Evolutionary conservation across 495 filamentous ascomycete genomes (phyloP).

Genomic region (Aspergillus heteromorphus): DNA sequence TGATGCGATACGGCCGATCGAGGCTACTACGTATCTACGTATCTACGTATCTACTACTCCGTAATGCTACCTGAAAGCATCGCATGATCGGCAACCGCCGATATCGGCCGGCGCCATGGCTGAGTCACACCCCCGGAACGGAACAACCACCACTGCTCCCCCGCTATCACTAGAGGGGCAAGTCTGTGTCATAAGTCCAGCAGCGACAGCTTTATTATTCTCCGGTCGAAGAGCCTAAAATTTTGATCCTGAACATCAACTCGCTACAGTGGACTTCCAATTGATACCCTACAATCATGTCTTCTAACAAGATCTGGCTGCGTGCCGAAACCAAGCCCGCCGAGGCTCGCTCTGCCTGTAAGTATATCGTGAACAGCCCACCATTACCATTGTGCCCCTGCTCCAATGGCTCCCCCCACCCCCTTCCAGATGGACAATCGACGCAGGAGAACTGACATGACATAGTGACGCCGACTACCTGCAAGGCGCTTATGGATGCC

Average conservation of each 20-base stretch:
- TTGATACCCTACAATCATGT: constrained; percentile 24
- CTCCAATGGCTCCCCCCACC: neutral
- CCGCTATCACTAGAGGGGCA: constrained; percentile 30
- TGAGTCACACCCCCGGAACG: constrained; percentile 36
- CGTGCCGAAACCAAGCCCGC: constrained; percentile 47
- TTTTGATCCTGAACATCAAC: constrained; percentile 1
- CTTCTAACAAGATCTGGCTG: constrained; percentile 44
- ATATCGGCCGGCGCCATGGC: constrained; percentile 18
- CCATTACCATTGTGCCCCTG: neutral
- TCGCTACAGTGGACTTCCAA: neutral
- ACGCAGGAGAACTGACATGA: neutral
- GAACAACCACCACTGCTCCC: constrained; percentile 24
- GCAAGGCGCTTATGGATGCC: constrained; percentile 72
- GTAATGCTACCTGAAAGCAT: too few relatives aligned
- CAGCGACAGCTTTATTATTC: constrained; percentile 1
- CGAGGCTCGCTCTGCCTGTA: constrained; percentile 45
- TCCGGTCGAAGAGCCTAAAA: neutral
- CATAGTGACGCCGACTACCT: constrained; percentile 59
- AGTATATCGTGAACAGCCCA: constrained; percentile 18
- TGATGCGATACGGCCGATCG: neutral
- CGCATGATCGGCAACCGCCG: constrained; percentile 13
- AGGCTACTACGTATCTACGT: too few relatives aligned
- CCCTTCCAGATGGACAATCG: neutral
- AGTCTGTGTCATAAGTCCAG: constrained; percentile 28
- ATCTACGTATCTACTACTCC: too few relatives aligned